A percentile compares a stretch with the other conserved stretches of the same genome.
Conservation (phyloP, 208 protist genomes). For the Trypanosoma melophagium region DNA sequence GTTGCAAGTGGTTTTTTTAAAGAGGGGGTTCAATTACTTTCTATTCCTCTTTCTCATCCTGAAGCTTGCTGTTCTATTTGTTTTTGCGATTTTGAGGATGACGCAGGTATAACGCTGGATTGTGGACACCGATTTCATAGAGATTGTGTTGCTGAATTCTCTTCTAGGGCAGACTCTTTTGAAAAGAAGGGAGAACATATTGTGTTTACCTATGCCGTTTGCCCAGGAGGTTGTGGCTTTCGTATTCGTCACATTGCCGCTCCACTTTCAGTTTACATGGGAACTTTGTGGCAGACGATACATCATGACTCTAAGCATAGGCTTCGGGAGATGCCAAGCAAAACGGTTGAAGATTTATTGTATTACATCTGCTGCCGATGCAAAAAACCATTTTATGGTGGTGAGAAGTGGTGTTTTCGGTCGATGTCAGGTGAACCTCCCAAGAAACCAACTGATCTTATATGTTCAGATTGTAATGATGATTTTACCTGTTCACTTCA, state of each 20-base stretch:
- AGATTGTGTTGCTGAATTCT: slow-evolving; percentile 77
- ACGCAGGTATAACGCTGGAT: slow-evolving; percentile 72
- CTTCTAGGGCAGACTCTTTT: slow-evolving; percentile 64
- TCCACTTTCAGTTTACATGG: slow-evolving; percentile 46
- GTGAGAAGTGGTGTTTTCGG: slow-evolving; percentile 72
- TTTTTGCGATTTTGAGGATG: slow-evolving; percentile 78
- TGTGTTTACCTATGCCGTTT: slow-evolving; percentile 83
- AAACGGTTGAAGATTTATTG: slow-evolving; percentile 69
- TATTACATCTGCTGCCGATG: slow-evolving; percentile 80
- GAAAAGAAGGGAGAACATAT: slow-evolving; percentile 69
- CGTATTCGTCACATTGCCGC: slow-evolving; percentile 67
- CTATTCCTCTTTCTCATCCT: slow-evolving; percentile 7
- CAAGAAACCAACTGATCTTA: slow-evolving; percentile 53
- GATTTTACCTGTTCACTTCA: slow-evolving; percentile 52
- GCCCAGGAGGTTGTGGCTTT: slow-evolving; percentile 74
- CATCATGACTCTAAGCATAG: slow-evolving; percentile 25
- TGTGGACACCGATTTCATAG: slow-evolving; percentile 85
- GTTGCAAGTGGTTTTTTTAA: not conserved
- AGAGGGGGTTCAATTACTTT: not conserved
- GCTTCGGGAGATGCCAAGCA: slow-evolving; percentile 31
- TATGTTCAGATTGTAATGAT: slow-evolving; percentile 71
- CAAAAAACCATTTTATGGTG: slow-evolving; percentile 68
- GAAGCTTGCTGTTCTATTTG: slow-evolving; percentile 69
- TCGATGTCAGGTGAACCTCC: slow-evolving; percentile 61
- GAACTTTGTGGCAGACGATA: slow-evolving; percentile 37